Base-by-base conservation (phyloP, 2,329 filamentous ascomycete species). In the Sporothrix sp. region DNA sequence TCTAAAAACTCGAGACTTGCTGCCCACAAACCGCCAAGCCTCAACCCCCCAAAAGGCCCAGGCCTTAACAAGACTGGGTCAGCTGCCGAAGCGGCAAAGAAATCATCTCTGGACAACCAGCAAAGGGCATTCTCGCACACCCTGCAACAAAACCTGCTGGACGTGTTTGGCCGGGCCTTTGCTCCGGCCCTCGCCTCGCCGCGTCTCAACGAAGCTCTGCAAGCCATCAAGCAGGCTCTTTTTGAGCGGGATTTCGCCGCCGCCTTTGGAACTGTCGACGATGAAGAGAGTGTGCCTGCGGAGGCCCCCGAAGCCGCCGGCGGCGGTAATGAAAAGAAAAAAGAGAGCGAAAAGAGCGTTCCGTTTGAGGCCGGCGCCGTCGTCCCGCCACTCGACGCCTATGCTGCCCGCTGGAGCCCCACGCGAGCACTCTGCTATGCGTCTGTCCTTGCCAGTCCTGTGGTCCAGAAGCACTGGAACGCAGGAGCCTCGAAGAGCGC, bases 331-430 rank as follows among this genome's bases (percentile, higher is more conserved):
- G 30, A 33, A 10, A 33, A 23, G 8, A 25, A n/a, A 9, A 30
- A 10, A 3, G 30, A 33, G 13, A 33, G 18, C 3, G 28, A 21
- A 10, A 33, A 28, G 9, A 36, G 21, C 6, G 48, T 40, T 2
- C 6, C 43, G 14, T 45, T 45, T 11, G 43, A 30, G 20, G 16
- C 25, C 13, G 43, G 25, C 21, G 20, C n/a, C 4, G 16, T 21
- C 42, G 32, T 33, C 4, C 46, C 52, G 4, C 53, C 84, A 59
- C 74, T 96, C 16, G 79, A 85, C 54, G 86, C 85, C 9, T 98
- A 98, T 70, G 87, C 88, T 8, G 79, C 87, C 49, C 73, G 93
- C 59, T 98, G 91, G 90, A 95, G 89, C 66, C 87, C 91, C 2
- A 85, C 85, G 48, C 75, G 93, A 48, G 85, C 89, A 0, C 69